These are phyloP conservation scores for Ormosia emarginata DNA, from an alignment of 306 rosid species.

Conservation along the genomic window DNA sequence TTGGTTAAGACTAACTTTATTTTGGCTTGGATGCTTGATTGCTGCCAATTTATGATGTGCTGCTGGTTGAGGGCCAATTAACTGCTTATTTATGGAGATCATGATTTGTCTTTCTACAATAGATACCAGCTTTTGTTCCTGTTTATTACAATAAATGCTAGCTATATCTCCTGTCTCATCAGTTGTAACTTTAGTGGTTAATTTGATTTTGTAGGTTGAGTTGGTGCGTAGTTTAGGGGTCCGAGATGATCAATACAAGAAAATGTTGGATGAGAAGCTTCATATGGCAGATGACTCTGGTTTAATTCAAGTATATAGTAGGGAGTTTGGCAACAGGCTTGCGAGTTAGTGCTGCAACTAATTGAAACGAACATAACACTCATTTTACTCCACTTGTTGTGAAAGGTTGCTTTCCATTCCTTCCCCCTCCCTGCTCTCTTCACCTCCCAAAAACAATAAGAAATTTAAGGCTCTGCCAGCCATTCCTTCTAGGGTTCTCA, in stretches of 20 bases:
- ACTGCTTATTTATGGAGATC: neutral
- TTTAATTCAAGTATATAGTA: slow-evolving; percentile 55
- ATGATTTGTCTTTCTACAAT: neutral
- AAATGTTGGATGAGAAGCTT: slow-evolving; percentile 64
- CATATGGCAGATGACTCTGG: slow-evolving; percentile 47
- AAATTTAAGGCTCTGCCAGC: neutral
- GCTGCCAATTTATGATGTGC: neutral
- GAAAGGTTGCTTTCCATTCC: neutral
- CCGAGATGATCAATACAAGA: slow-evolving; percentile 73
- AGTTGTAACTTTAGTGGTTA: neutral
- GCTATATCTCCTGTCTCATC: slow-evolving; percentile 5
- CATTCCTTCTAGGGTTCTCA: neutral
- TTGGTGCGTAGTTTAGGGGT: slow-evolving; percentile 62
- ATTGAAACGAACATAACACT: neutral
- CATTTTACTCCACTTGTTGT: neutral
- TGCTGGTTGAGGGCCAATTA: neutral
- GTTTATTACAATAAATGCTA: neutral
- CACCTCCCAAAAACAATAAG: neutral
- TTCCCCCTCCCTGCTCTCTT: neutral
- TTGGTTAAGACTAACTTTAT: neutral
- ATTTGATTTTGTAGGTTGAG: slow-evolving; percentile 57
- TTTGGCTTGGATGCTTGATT: neutral
- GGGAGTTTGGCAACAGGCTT: slow-evolving; percentile 56
- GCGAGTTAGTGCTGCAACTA: slow-evolving; percentile 35
- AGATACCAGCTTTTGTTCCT: neutral